Evolutionary conservation across 306 rosid species (phyloP), one percentile per base, ranked within the genome.

Genomic region (Rubus parviflorus): DNA sequence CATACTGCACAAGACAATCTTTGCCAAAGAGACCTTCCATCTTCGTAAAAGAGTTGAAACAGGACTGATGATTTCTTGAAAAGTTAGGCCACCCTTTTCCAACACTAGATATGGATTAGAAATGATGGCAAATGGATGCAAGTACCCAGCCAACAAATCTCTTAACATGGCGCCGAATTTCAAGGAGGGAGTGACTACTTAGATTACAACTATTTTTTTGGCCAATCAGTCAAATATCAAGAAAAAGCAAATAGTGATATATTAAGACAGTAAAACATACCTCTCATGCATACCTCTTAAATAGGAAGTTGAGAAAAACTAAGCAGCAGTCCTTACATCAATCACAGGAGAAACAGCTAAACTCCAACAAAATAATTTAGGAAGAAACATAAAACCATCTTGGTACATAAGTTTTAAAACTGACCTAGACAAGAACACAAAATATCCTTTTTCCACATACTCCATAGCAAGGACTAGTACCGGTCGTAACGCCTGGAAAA

Each of bases 401-500:
- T 63, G 75, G 68, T 73, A 91, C 83, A 85, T 20, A 40, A 78
- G 69, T 79, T 82, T 84, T 80, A 75, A 81, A 85, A 81, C 82
- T 84, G 83, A 84, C 83, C 89, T 77, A 83, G 75, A 73, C 75
- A 62, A 85, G 79, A 72, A 83, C 80, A 85, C 77, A 72, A 75
- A 77, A 52, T 74, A 64, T 65, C 76, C 80, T 73, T 57, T 56
- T 58, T 51, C 87, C 63, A 52, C 68, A 66, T 70, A 68, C 79
- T 70, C 75, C 80, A 73, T 30, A 60, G 67, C 77, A 68, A 40
- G 77, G 70, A 73, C 64, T 91, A 93, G 87, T 89, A 81, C 61
- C 97, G 92, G 74, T 93, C 98, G 72, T 93, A 41, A 47, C 91
- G 98, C 97, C 98, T 93, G 91, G 43, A 73, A 75, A 70, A 80